These are phyloP conservation scores for Tetrastigma voinierianum DNA, from an alignment of 164 flowering plant genomes.

Conservation along the genomic window DNA sequence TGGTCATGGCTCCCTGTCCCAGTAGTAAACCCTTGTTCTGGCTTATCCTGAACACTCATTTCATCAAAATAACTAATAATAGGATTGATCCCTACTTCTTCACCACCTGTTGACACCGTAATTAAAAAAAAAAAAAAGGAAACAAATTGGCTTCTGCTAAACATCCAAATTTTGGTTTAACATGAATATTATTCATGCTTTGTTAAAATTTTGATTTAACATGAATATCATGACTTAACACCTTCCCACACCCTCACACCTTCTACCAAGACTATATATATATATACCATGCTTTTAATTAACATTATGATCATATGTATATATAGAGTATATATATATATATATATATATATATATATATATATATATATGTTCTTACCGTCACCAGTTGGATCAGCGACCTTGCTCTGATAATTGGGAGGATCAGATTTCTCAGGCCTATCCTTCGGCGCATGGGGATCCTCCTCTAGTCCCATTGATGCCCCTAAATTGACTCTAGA, in stretches of 20 bases:
- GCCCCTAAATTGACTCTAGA: constrained; percentile 8
- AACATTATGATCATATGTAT: too few relatives aligned
- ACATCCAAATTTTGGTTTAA: too few relatives aligned
- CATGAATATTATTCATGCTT: too few relatives aligned
- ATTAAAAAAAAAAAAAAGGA: neutral
- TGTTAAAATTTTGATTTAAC: too few relatives aligned
- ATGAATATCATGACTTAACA: too few relatives aligned
- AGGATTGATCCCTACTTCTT: constrained; percentile 36
- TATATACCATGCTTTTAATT: too few relatives aligned
- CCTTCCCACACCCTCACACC: too few relatives aligned
- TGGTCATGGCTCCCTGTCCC: constrained; percentile 55
- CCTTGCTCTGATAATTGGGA: constrained; percentile 39
- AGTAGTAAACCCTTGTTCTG: constrained; percentile 9
- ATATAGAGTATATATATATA: too few relatives aligned
- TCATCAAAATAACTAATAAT: constrained; percentile 32
- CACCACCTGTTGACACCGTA: constrained; percentile 29
- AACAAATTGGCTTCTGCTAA: neutral
- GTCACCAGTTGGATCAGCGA: constrained; percentile 36
- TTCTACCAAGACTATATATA: too few relatives aligned
- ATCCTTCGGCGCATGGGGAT: constrained; percentile 34
- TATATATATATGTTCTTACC: constrained; percentile 28
- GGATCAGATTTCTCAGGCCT: constrained; percentile 9
- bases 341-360: too few relatives aligned
- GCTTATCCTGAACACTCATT: constrained; percentile 29
- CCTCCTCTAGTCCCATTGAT: constrained; percentile 30